phyloP scores from a whole-genome alignment of 176 grass and related monocot genomes.

The Stipa capillata region DNA sequence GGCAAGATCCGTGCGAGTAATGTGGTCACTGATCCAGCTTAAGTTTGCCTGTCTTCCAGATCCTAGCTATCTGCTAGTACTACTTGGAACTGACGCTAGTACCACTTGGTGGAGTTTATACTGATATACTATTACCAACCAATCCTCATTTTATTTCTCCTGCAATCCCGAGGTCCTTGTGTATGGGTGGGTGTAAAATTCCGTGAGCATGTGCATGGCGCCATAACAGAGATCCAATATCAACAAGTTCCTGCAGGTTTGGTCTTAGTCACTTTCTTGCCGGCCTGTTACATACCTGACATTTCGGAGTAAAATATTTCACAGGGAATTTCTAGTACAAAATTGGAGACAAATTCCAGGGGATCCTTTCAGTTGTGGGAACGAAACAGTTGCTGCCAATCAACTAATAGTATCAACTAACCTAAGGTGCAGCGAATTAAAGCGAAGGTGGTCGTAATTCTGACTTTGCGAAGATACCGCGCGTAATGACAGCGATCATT shows the following conservation, averaged over 20 bases:
- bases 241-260: too few relatives aligned
- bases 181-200: background rate
- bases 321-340: background rate
- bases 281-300: background rate
- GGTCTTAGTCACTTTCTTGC: background rate
- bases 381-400: background rate
- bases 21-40: constrained; percentile 9
- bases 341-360: too few relatives aligned
- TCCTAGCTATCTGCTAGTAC: background rate
- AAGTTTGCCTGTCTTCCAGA: background rate
- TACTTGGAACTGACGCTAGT: too few relatives aligned
- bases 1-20: background rate
- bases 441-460: background rate
- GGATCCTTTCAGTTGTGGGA: background rate
- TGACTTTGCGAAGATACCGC: background rate
- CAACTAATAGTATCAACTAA: background rate
- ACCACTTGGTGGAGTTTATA: too few relatives aligned
- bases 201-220: background rate
- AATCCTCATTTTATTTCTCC: background rate
- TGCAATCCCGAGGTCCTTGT: background rate
- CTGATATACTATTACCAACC: background rate
- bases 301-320: background rate
- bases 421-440: background rate
- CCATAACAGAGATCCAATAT: background rate
- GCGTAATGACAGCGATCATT: background rate